Percentiles rank a stretch among this genome's conserved stretches.
Evolutionary conservation across 306 rosid species (phyloP).

Genomic region (Ziziphus jujuba): DNA sequence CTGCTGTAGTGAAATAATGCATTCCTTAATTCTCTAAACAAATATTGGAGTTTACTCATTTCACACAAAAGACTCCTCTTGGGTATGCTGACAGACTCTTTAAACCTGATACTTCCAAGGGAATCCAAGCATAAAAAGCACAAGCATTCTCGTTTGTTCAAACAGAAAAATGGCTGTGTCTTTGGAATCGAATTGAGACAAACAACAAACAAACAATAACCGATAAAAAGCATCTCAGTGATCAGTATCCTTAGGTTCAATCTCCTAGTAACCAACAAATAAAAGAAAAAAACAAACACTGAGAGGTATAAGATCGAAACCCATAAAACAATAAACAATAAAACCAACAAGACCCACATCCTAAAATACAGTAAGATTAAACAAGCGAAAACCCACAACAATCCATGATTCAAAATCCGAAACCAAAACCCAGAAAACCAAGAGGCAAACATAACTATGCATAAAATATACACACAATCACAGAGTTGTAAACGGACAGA

Average conservation of each 20-base stretch:
- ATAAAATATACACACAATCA: background rate
- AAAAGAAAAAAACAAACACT: background rate
- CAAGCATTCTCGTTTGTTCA: background rate
- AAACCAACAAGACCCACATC: background rate
- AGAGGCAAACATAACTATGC: background rate
- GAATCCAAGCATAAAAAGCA: background rate
- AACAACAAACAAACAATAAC: too few species aligned
- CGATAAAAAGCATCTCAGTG: too few species aligned
- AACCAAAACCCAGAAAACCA: background rate
- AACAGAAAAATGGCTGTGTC: background rate
- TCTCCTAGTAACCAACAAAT: too few species aligned
- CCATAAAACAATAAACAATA: background rate
- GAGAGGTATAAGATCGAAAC: background rate
- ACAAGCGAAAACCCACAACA: background rate
- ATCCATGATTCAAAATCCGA: background rate
- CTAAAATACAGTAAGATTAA: background rate
- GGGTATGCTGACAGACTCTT: background rate
- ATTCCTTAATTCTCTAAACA: too few species aligned
- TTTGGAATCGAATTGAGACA: background rate
- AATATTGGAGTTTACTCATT: too few species aligned
- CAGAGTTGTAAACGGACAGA: too few species aligned
- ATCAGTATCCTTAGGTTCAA: too few species aligned
- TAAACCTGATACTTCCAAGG: background rate
- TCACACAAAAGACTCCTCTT: background rate
- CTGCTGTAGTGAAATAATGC: too few species aligned